Percentiles rank a stretch among this genome's conserved stretches.
Evolutionary conservation across 257 asterid species (phyloP).

Genomic region (Solanum habrochaites): DNA sequence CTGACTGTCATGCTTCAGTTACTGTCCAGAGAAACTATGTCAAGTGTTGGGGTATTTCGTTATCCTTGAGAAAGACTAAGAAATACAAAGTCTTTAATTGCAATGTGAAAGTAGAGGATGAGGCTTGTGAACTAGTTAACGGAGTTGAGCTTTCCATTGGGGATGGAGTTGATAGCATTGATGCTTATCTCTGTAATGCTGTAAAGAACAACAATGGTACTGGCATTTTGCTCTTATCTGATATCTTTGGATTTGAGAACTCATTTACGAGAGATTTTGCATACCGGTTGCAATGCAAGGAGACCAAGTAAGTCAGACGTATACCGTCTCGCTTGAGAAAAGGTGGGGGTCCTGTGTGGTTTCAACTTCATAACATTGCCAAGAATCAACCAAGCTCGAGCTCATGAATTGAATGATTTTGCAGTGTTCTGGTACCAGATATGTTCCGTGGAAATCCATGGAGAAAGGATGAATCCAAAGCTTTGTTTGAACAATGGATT

Average conservation of each 20-base stretch:
- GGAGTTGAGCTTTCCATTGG: slow-evolving; percentile 54
- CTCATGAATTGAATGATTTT: not conserved
- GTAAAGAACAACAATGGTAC: slow-evolving; percentile 78
- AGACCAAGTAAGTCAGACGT: slow-evolving; percentile 50
- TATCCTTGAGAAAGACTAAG: slow-evolving; percentile 2
- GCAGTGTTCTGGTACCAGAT: slow-evolving; percentile 81
- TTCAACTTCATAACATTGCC: not conserved
- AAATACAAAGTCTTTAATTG: slow-evolving; percentile 20
- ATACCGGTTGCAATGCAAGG: slow-evolving; percentile 81
- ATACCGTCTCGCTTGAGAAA: too few relatives aligned
- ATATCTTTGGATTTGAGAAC: slow-evolving; percentile 62
- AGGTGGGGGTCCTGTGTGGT: too few relatives aligned
- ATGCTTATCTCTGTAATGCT: slow-evolving; percentile 51
- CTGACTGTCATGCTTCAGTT: slow-evolving; percentile 47
- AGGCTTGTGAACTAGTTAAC: slow-evolving; percentile 69
- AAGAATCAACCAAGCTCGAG: not conserved
- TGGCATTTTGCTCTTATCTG: slow-evolving; percentile 73
- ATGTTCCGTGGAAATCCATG: slow-evolving; percentile 63
- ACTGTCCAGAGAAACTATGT: slow-evolving; percentile 39
- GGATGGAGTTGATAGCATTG: slow-evolving; percentile 30
- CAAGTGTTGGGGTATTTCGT: not conserved
- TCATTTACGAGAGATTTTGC: slow-evolving; percentile 70
- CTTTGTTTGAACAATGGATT: slow-evolving; percentile 41
- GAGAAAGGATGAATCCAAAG: slow-evolving; percentile 40
- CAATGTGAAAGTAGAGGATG: slow-evolving; percentile 46